Evolutionary conservation across 192 early-diverging fungal species (phyloP).

Genomic region (Glomus cerebriforme): DNA sequence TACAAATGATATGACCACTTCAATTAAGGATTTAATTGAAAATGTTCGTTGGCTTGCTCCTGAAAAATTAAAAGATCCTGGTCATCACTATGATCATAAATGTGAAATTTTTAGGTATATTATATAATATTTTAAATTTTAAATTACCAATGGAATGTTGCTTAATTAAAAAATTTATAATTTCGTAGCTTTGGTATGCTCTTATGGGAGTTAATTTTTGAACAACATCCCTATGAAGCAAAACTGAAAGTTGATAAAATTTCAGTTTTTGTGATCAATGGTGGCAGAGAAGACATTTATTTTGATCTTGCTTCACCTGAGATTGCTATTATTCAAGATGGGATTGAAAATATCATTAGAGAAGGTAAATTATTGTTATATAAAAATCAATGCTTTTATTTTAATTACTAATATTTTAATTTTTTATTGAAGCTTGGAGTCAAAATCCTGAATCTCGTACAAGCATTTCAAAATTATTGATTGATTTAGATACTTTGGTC

Average conservation of each 20-base stretch:
- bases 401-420: neutral
- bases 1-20: neutral
- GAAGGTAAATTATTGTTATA: neutral
- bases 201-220: constrained; percentile 4
- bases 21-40: neutral
- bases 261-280: neutral
- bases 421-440: neutral
- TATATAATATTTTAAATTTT: neutral
- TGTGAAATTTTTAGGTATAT: constrained; percentile 28
- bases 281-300: neutral
- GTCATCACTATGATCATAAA: neutral
- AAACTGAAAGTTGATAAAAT: neutral
- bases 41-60: constrained; percentile 22
- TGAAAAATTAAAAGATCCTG: neutral
- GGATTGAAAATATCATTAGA: neutral
- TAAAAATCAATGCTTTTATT: neutral
- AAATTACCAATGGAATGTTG: neutral
- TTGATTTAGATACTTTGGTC: neutral
- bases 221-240: constrained; percentile 1
- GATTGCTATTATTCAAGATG: neutral
- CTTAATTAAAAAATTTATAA: neutral
- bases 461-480: constrained; percentile 6
- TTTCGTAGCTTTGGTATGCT: constrained; percentile 11
- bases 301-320: neutral
- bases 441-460: neutral